Percentiles rank a stretch among this genome's conserved stretches.
phyloP scores from a whole-genome alignment of 2,329 filamentous ascomycete species.

The Neopestalotiopsis clavispora region DNA sequence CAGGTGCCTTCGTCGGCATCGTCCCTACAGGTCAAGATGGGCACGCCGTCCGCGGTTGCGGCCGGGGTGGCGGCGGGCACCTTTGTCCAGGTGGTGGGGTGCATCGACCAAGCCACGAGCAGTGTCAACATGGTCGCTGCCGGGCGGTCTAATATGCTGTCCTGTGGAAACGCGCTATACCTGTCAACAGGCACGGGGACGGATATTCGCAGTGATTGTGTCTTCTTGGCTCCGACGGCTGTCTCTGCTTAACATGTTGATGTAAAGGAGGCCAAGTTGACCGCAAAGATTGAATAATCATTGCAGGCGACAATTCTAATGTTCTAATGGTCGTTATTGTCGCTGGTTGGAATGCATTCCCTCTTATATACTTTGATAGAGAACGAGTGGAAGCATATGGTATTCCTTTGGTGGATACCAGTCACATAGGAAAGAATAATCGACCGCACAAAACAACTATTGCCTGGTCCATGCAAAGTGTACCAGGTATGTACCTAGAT shows the following conservation, averaged over 20 bases:
- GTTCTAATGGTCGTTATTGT: too few relatives aligned
- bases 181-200: neutral
- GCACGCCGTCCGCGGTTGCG: neutral
- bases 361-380: too few relatives aligned
- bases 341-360: too few relatives aligned
- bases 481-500: too few relatives aligned
- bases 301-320: too few relatives aligned
- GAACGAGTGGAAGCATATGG: too few relatives aligned
- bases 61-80: neutral
- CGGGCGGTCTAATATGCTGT: conserved; percentile 1
- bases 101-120: neutral
- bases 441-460: too few relatives aligned
- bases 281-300: too few relatives aligned
- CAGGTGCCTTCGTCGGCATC: neutral
- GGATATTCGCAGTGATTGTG: neutral
- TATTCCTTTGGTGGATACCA: too few relatives aligned
- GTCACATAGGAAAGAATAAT: too few relatives aligned
- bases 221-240: neutral
- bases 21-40: neutral
- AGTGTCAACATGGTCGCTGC: neutral
- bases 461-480: too few relatives aligned
- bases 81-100: neutral
- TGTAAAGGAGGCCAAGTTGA: too few relatives aligned
- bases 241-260: neutral
- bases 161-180: neutral